A percentile compares a stretch with the other conserved stretches of the same genome.
phyloP scores from a whole-genome alignment of 1,284 basidiomycete genomes.

The Heterobasidion irregulare region DNA sequence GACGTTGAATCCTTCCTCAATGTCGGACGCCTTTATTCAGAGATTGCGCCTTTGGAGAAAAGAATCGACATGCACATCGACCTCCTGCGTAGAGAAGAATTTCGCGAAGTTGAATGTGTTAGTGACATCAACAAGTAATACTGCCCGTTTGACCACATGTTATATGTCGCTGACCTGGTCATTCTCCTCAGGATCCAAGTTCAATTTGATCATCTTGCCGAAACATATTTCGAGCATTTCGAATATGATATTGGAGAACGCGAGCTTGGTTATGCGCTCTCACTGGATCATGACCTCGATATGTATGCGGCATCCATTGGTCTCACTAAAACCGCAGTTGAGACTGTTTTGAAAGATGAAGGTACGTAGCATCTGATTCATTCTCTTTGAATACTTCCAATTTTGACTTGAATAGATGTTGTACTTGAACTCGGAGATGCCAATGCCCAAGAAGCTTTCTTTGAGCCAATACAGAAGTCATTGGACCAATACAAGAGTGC shows the following conservation, averaged over 20 bases:
- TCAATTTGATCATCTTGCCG: constrained; percentile 86
- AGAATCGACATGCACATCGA: constrained; percentile 89
- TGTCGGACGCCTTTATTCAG: constrained; percentile 77
- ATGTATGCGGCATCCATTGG: constrained; percentile 87
- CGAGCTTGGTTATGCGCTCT: constrained; percentile 74
- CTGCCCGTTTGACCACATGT: background rate
- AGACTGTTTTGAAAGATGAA: constrained; percentile 64
- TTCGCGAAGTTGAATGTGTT: constrained; percentile 88
- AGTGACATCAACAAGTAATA: constrained; percentile 79
- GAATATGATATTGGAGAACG: constrained; percentile 84
- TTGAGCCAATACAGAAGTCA: constrained; percentile 74
- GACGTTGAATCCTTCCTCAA: constrained; percentile 79
- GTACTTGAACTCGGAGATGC: constrained; percentile 64
- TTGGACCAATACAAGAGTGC: constrained; percentile 76
- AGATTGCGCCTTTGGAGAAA: constrained; percentile 84
- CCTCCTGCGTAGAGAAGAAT: constrained; percentile 77
- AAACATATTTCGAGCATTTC: constrained; percentile 75
- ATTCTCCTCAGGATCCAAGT: constrained; percentile 60
- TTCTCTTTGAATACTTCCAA: background rate
- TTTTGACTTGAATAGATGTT: constrained; percentile 42
- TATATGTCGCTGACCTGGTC: background rate
- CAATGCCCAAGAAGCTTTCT: constrained; percentile 65
- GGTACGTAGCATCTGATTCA: constrained; percentile 34
- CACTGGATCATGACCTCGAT: constrained; percentile 86
- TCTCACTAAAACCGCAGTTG: constrained; percentile 80